Evolutionary conservation across 345 rosid genomes (phyloP), one percentile per base, ranked within the genome.

Genomic region (Ricinus communis): DNA sequence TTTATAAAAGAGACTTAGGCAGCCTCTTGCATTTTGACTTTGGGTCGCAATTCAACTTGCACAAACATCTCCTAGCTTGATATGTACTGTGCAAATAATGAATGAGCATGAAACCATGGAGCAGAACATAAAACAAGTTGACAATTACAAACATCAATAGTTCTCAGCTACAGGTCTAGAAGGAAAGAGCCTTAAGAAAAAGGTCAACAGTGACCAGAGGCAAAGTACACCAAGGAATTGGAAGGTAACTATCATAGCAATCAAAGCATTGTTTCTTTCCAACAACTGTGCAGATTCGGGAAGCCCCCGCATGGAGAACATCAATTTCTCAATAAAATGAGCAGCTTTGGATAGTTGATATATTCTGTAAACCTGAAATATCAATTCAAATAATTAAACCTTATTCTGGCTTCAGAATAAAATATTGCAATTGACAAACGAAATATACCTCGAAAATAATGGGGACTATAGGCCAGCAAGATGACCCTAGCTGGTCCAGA

Each of bases 381-480:
- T 60, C 76, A 80, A 24, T 18, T n/a, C 52, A 49, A 55, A 7
- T 55, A 27, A 47, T 84, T 52, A 33, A 69, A 40, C 56, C 60
- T 49, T 31, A 65, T 69, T 66, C 62, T 16, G 72, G n/a, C 53
- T 57, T 67, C 69, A 28, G 57, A 62, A 65, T 0, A 31, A 66
- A 36, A 51, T 58, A 31, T 65, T 21, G n/a, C 22, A 41, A 25
- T 19, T 5, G 49, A 49, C 14, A n/a, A 5, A 71, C 46, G 40
- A 33, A n/a, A 28, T 24, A 33, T 81, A 93, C 98, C 98, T 90
- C 93, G 25, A 93, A 93, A 31, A 90, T 72, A 54, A 91, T 85
- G 68, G 97, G 93, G 65, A 89, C 85, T 53, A 89, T 68, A 27
- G 98, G 96, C 97, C 96, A 88, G 77, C 97, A 88, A 5, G 97